A percentile compares a stretch with the other conserved stretches of the same genome.
These are phyloP conservation scores for Scedosporium apiospermum DNA, from an alignment of 2,329 filamentous ascomycete species.

Conservation along the genomic window DNA sequence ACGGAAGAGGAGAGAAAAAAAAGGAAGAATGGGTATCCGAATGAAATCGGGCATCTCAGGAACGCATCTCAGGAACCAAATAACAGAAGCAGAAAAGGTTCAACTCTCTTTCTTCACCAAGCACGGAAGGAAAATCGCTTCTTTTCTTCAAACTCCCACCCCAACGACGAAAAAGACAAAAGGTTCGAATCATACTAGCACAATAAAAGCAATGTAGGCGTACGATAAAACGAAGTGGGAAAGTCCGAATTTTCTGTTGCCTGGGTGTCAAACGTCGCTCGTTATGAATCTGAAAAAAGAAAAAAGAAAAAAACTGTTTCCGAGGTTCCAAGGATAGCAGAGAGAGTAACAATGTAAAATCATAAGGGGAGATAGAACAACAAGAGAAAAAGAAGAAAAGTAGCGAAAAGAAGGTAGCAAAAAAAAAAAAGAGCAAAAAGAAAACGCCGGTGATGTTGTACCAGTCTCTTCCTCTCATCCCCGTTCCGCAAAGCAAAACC, in stretches of 20 bases:
- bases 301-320: no score
- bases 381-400: slow-evolving; percentile 9
- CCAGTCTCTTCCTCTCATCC: background rate
- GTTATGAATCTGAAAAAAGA: no score
- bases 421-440: slow-evolving; percentile 11
- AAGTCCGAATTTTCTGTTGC: no score
- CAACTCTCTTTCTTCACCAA: background rate
- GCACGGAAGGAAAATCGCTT: background rate
- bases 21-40: background rate
- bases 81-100: background rate
- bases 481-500: background rate
- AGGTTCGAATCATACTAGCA: background rate
- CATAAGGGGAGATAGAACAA: slow-evolving; percentile 8
- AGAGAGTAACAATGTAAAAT: background rate
- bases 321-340: no score
- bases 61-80: background rate
- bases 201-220: background rate
- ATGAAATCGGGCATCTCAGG: slow-evolving; percentile 3
- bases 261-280: no score
- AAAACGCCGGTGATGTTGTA: background rate
- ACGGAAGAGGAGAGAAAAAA: background rate
- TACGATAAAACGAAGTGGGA: background rate
- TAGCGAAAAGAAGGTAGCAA: background rate
- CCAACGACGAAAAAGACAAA: background rate
- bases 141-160: background rate